These are phyloP conservation scores for Noccaea bulbosa DNA, from an alignment of 345 rosid genomes.

Conservation along the genomic window DNA sequence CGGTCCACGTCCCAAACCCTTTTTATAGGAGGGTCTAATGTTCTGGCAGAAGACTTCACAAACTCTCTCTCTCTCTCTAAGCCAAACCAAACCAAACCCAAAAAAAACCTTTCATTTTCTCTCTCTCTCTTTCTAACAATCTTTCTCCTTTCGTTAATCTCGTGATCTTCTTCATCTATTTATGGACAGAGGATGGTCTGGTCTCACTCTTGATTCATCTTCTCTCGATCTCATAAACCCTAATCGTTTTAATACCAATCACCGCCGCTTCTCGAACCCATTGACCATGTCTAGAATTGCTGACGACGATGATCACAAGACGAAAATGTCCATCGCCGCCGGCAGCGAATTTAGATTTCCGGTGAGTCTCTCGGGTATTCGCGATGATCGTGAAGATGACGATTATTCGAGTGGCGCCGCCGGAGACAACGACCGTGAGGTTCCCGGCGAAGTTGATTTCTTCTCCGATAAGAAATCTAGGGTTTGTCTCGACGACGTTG, in stretches of 20 bases:
- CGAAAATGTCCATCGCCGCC: conserved; percentile 26
- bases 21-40: conserved; percentile 74
- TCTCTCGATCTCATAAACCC: conserved; percentile 45
- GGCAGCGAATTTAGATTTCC: conserved; percentile 52
- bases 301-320: conserved; percentile 26
- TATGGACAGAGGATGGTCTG: conserved; percentile 92
- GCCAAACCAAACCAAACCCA: conserved; percentile 17
- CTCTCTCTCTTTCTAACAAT: conserved; percentile 18
- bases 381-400: conserved; percentile 43
- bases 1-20: conserved; percentile 70
- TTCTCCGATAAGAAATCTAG: conserved; percentile 57
- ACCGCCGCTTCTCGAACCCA: conserved; percentile 31
- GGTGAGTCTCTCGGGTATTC: conserved; percentile 44
- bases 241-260: conserved; percentile 19
- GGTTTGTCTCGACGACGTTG: conserved; percentile 24
- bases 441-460: conserved; percentile 76
- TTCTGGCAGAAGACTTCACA: conserved; percentile 77
- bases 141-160: conserved; percentile 28
- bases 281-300: conserved; percentile 34
- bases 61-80: conserved; percentile 49
- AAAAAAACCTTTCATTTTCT: neutral
- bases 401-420: conserved; percentile 31
- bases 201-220: conserved; percentile 78
- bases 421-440: conserved; percentile 42
- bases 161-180: conserved; percentile 38